Evolutionary conservation across 139 green algal species (phyloP), one percentile per base, ranked within the genome.

Genomic region (Pseudopediastrum boryanum): DNA sequence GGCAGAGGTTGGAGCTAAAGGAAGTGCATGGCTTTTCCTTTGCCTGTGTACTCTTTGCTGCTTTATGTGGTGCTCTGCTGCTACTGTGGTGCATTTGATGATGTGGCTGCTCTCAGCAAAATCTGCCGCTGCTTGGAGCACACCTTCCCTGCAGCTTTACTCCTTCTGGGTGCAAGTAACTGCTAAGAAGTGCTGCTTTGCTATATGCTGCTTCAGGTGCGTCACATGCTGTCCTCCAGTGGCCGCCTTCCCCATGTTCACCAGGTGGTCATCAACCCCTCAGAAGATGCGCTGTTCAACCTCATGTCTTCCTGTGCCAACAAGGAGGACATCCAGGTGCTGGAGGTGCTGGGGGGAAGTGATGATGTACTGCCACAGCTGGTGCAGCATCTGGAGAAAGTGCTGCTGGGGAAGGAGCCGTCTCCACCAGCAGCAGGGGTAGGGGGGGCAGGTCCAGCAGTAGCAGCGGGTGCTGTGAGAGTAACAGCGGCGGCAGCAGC

Each of bases 241-340:
- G 61, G 62, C 36, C 43, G 77, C 1, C 43, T 83, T 41, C 39
- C 61, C 2, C 23, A 35, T 0, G 56, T 72, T 44, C 38, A 33
- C 4, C 64, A 75, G 56, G 94, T 87, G 21, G 70, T 97, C 13
- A 78, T 97, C 74, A 97, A 97, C 83, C 90, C 91, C 19, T 90
- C 81, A 29, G 93, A 96, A 29, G 93, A 97, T 21, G 82, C 88
- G 0, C 83, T 89, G 39, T 97, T 94, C 87, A 97, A 97, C 79
- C 77, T 97, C 21, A 52, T 93, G 19, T 92, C 88, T 19, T 86
- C 85, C n/a, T 82, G 86, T 46, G 87, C 77, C 83, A 95, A 96
- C 71, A 86, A 84, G 36, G 84, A 87, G 71, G 82, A 87, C 42
- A 8, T 84, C 46, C 62, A 81, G 62, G 51, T 95, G 63, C 38